Percentiles rank a stretch among this genome's conserved stretches.
phyloP scores from a whole-genome alignment of 1,139 yeast species.

The Debaryomyces robertsiae region DNA sequence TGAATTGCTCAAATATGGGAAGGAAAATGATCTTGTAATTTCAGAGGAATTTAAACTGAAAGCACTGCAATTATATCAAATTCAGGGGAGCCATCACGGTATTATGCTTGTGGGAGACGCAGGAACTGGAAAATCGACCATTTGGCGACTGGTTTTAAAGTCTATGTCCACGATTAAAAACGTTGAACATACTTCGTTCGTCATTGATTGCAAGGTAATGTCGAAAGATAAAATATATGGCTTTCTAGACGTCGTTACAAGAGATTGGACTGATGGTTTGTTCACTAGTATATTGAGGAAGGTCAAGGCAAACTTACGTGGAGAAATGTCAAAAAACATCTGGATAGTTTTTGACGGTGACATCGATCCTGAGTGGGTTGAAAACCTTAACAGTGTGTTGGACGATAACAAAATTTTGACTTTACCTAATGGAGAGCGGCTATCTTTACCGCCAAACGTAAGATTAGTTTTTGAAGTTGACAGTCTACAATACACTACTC shows the following conservation, averaged over 20 bases:
- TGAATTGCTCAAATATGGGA: constrained; percentile 18
- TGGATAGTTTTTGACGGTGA: constrained; percentile 95
- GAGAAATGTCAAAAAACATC: constrained; percentile 55
- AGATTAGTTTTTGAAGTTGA: constrained; percentile 79
- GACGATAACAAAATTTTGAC: constrained; percentile 86
- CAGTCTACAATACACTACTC: constrained; percentile 66
- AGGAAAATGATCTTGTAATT: constrained; percentile 23
- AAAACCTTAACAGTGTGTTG: constrained; percentile 82
- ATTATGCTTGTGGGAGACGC: constrained; percentile 78
- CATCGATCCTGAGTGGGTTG: constrained; percentile 94
- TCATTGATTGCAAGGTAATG: constrained; percentile 76
- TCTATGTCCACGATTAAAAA: constrained; percentile 43
- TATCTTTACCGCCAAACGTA: constrained; percentile 65
- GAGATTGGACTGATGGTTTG: constrained; percentile 94
- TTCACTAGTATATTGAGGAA: constrained; percentile 70
- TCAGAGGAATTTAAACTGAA: constrained; percentile 55
- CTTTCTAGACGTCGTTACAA: constrained; percentile 65
- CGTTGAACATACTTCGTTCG: constrained; percentile 41
- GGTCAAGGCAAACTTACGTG: constrained; percentile 58
- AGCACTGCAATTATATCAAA: constrained; percentile 61
- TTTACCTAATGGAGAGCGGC: constrained; percentile 86
- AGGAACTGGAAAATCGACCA: constrained; percentile 72
- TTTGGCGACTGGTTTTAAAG: constrained; percentile 52
- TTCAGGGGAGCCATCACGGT: constrained; percentile 74
- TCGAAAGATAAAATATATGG: constrained; percentile 74